Base-by-base conservation (phyloP, 2,329 filamentous ascomycete genomes). In the Fusarium newnesense region DNA sequence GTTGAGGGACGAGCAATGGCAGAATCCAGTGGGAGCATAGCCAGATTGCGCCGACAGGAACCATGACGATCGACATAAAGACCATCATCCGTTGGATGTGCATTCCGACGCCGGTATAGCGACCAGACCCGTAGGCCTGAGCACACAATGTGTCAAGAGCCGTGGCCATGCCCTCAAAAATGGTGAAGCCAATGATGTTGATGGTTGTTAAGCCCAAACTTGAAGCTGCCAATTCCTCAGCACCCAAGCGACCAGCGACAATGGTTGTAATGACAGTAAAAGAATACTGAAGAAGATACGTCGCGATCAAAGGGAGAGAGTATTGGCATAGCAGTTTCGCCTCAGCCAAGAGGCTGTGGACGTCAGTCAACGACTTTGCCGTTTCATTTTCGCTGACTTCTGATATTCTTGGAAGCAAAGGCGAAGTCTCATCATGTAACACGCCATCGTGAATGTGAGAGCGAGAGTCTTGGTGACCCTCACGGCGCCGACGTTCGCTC, bases 271-370 rank as follows among this genome's bases (percentile, higher is more conserved):
- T 84, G 54, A 88, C 79, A 52, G 81, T 86, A 71, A 86, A 87
- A n/a, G 83, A 86, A 75, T 88, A 89, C 70, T 89, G 86, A 21
- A 89, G 81, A 9, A 89, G 79, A 70, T 88, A 89, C 4, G 87
- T 89, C 26, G 85, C 79, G 60, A 87, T 84, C 32, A 89, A 78
- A 13, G 87, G 87, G 10, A 85, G 72, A 1, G 85, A 87, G 57
- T 72, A 74, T 19, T 56, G 57, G 39, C 64, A 70, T 26, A 78
- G 59, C 7, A 76, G 64, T 47, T 60, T 56, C 7, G 75, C 60
- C 37, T 78, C 75, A 5, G 62, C 52, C 70, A 60, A 64, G 18
- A 73, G 37, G 50, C 54, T 73, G 30, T 73, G 58, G 18, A 34
- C 40, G 11, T 68, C 54, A 10, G 61, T 53, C 36, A 56, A 32